phyloP scores from a whole-genome alignment of 192 early-diverging fungal species.

The Gonapodya prolifera region DNA sequence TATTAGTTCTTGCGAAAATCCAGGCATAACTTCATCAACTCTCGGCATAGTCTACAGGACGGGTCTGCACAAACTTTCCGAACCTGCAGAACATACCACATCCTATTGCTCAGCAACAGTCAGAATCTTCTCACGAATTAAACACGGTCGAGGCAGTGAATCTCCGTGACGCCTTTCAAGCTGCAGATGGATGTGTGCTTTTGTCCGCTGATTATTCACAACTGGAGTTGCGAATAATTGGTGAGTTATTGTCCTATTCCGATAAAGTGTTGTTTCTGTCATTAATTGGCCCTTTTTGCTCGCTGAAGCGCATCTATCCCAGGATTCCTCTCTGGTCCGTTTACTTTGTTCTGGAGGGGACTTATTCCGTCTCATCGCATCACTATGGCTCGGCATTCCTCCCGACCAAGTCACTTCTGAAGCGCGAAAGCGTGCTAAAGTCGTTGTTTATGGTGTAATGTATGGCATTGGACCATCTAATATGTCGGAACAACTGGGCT shows the following conservation, averaged over 20 bases:
- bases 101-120: constrained; percentile 1
- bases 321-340: constrained; percentile 3
- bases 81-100: constrained; percentile 20
- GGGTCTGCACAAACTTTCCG: constrained; percentile 12
- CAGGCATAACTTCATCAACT: neutral
- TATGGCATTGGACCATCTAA: constrained; percentile 14
- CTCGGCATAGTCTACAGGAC: constrained; percentile 9
- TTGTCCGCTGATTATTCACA: constrained; percentile 20
- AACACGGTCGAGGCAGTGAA: constrained; percentile 1
- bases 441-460: constrained; percentile 17
- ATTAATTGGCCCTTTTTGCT: neutral
- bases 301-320: constrained; percentile 17
- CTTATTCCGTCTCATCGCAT: constrained; percentile 3
- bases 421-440: constrained; percentile 15
- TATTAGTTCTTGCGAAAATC: neutral
- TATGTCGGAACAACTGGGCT: constrained; percentile 12
- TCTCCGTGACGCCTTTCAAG: constrained; percentile 17
- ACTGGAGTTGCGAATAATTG: constrained; percentile 21
- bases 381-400: neutral
- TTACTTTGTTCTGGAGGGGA: constrained; percentile 6
- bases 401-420: constrained; percentile 2
- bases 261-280: neutral
- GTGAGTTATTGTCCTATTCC: neutral
- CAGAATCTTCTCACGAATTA: neutral
- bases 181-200: constrained; percentile 15